Evolutionary conservation across 1,139 yeast genomes (phyloP), one percentile per base, ranked within the genome.

Genomic region (Eremothecium gossypii): DNA sequence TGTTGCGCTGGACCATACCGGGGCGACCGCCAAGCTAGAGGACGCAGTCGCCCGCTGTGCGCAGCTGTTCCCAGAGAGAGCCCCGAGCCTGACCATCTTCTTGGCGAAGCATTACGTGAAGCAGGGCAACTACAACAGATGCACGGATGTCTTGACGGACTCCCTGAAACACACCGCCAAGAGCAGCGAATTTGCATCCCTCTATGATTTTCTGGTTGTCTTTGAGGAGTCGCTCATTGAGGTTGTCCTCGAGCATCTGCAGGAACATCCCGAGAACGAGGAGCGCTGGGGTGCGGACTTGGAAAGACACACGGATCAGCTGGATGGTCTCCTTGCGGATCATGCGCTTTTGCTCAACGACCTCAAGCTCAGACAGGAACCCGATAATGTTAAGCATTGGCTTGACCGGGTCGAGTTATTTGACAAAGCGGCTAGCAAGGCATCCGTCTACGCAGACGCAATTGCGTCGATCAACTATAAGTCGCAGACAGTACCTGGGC

Each of bases 351-450:
- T 79, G 39, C 54, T 83, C 7, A 84, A 75, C 53, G 91, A 84
- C 53, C 76, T 86, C 41, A 65, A 74, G 48, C 56, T 87, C 10
- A 71, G 83, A 36, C 82, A 77, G 49, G 75, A 82, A 50, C 65
- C 73, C 1, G 75, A 84, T 51, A 73, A 76, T 48, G 73, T 84
- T 5, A 73, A 71, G 33, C 73, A 71, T 44, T 87, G 96, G 96
- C 64, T 78, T 39, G 74, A 74, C 40, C 68, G 93, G 44, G 69
- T 76, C 1, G 66, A 66, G 0, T 50, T 81, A 2, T 70, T 65
- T 64, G 46, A 48, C 57, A 43, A 59, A 67, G 51, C 69, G 29
- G 57, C 68, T 39, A 62, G 70, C 38, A 68, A 74, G 8, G 69
- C 82, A 20, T 68, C 71, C 33, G 73, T 85, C 0, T 84, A 73